Percentiles rank a stretch among this genome's conserved stretches.
Evolutionary conservation across 1,139 yeast genomes (phyloP).

Genomic region (Scheffersomyces insectosa): DNA sequence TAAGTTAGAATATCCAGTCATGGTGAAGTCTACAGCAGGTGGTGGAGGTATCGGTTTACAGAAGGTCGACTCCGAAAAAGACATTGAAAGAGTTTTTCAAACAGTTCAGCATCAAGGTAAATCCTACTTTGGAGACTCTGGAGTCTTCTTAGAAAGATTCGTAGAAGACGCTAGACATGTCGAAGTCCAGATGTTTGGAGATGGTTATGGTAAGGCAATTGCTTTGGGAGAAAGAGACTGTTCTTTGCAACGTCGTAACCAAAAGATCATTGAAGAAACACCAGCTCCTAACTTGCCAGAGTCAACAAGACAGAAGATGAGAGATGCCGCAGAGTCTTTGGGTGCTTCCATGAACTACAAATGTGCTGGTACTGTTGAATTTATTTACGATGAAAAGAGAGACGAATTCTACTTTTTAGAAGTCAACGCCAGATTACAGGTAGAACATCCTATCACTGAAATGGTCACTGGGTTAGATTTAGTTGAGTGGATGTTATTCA

Average conservation of each 20-base stretch:
- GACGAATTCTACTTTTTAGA: slow-evolving; percentile 93
- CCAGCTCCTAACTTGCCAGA: slow-evolving; percentile 95
- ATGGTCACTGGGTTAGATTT: slow-evolving; percentile 90
- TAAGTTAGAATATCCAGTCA: slow-evolving; percentile 80
- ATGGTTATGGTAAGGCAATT: slow-evolving; percentile 87
- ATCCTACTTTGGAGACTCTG: slow-evolving; percentile 90
- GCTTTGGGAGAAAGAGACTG: slow-evolving; percentile 98
- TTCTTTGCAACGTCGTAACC: slow-evolving; percentile 95
- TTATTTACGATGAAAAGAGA: slow-evolving; percentile 79
- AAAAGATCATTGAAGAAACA: slow-evolving; percentile 93
- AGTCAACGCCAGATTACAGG: slow-evolving; percentile 95
- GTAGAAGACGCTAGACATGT: slow-evolving; percentile 95
- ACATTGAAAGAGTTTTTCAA: slow-evolving; percentile 79
- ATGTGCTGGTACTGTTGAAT: slow-evolving; percentile 97
- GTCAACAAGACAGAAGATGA: slow-evolving; percentile 69
- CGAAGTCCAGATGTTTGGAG: slow-evolving; percentile 95
- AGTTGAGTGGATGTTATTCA: slow-evolving; percentile 93
- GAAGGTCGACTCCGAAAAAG: slow-evolving; percentile 79
- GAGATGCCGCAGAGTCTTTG: slow-evolving; percentile 80
- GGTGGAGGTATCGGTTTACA: slow-evolving; percentile 99
- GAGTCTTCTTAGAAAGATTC: slow-evolving; percentile 90
- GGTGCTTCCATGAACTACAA: slow-evolving; percentile 82
- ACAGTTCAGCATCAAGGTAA: slow-evolving; percentile 93
- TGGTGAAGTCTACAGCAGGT: slow-evolving; percentile 98
- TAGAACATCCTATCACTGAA: slow-evolving; percentile 97